Conservation (phyloP, 78 protist genomes). For the Cavenderia fasciculata region DNA sequence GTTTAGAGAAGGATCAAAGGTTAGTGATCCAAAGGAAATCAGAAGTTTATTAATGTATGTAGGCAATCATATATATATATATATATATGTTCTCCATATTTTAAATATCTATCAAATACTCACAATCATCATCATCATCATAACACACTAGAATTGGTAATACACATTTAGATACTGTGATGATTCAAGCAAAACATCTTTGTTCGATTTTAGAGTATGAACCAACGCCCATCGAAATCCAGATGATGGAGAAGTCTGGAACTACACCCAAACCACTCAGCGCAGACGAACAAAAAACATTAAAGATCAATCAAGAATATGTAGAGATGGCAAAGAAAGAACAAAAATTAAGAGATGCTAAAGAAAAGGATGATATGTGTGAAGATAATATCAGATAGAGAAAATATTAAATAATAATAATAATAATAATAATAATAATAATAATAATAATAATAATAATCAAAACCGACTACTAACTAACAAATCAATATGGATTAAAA, state of each 20-base stretch:
- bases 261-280: background rate
- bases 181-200: slow-evolving; percentile 62
- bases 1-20: slow-evolving; percentile 36
- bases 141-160: slow-evolving; percentile 45
- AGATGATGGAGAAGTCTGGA: background rate
- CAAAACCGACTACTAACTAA: too few species aligned
- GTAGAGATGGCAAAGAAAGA: slow-evolving; percentile 10
- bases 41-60: slow-evolving; percentile 53
- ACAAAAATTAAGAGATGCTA: background rate
- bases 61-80: background rate
- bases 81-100: background rate
- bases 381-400: slow-evolving; percentile 15
- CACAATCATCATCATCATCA: background rate
- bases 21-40: slow-evolving; percentile 21
- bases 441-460: too few species aligned
- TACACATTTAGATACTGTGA: slow-evolving; percentile 73
- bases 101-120: background rate
- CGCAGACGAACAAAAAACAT: slow-evolving; percentile 11
- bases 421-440: too few species aligned
- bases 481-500: too few species aligned
- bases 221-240: slow-evolving; percentile 24
- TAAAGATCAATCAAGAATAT: slow-evolving; percentile 1
- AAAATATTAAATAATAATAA: too few species aligned
- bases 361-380: background rate
- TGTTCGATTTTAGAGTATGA: slow-evolving; percentile 45